These are phyloP conservation scores for Heliamphora pulchella DNA, from an alignment of 179 eudicot genomes.

Conservation along the genomic window DNA sequence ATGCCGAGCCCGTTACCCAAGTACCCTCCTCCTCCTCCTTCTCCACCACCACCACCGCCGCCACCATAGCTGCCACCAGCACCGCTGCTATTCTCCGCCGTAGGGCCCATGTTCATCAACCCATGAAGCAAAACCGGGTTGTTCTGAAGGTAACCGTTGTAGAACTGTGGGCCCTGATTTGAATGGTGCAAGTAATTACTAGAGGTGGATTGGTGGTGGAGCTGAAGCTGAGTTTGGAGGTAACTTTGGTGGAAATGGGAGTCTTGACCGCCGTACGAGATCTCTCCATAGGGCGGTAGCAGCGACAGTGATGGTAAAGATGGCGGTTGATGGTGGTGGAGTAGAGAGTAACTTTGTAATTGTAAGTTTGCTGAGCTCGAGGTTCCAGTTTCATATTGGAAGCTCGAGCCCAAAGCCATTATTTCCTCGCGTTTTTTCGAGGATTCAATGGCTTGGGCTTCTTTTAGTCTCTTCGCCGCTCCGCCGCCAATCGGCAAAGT, in stretches of 20 bases:
- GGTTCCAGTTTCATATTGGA: constrained; percentile 34
- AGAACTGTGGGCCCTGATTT: constrained; percentile 25
- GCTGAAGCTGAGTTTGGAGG: constrained; percentile 51
- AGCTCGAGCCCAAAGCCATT: constrained; percentile 37
- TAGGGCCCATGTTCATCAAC: constrained; percentile 42
- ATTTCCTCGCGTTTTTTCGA: constrained; percentile 75
- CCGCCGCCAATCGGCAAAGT: constrained; percentile 93
- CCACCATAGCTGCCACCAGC: constrained; percentile 49
- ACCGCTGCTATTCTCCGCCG: constrained; percentile 40
- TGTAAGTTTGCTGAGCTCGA: constrained; percentile 30
- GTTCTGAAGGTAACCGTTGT: constrained; percentile 38
- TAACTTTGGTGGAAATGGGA: constrained; percentile 37
- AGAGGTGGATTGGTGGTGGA: constrained; percentile 24
- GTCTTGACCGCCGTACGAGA: constrained; percentile 39
- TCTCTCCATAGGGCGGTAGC: constrained; percentile 55
- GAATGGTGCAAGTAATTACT: constrained; percentile 18
- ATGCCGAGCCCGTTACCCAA: constrained; percentile 26
- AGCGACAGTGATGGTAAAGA: constrained; percentile 42
- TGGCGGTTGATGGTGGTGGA: constrained; percentile 21
- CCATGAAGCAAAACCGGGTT: constrained; percentile 70
- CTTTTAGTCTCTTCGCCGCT: constrained; percentile 85
- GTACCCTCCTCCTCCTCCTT: constrained; percentile 28
- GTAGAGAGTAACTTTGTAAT: constrained; percentile 38
- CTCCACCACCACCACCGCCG: constrained; percentile 53
- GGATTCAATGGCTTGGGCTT: constrained; percentile 73